Percentiles rank a stretch among this genome's conserved stretches.
Evolutionary conservation across 1,284 basidiomycete genomes (phyloP).

Genomic region (Pseudozyma pruni): DNA sequence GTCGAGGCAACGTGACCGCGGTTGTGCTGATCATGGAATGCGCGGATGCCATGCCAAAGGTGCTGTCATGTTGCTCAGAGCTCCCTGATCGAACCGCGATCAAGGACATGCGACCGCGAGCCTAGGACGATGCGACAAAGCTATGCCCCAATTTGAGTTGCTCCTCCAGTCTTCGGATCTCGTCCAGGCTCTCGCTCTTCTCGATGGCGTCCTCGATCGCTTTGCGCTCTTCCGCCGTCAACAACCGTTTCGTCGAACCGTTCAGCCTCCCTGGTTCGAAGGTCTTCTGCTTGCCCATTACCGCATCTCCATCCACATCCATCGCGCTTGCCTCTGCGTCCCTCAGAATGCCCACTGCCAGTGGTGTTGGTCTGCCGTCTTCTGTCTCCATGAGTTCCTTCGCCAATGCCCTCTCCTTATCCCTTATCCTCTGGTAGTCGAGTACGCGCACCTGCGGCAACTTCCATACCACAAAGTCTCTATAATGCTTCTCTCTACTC

Average conservation of each 20-base stretch:
- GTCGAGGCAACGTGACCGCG: too few species aligned
- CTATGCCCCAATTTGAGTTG: slow-evolving; percentile 60
- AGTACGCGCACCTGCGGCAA: slow-evolving; percentile 81
- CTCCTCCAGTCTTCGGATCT: slow-evolving; percentile 62
- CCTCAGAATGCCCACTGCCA: slow-evolving; percentile 72
- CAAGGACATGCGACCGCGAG: too few species aligned
- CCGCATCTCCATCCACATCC: slow-evolving; percentile 67
- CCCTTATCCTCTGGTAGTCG: slow-evolving; percentile 95
- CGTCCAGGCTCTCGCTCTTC: slow-evolving; percentile 85
- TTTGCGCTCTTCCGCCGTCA: slow-evolving; percentile 91
- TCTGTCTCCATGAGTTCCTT: slow-evolving; percentile 55
- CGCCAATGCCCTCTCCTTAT: slow-evolving; percentile 72
- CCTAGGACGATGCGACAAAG: slow-evolving; percentile 13
- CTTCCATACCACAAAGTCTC: slow-evolving; percentile 79
- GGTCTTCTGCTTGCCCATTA: slow-evolving; percentile 71
- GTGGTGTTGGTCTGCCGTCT: slow-evolving; percentile 51
- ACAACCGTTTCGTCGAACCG: slow-evolving; percentile 74
- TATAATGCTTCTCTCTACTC: slow-evolving; percentile 91
- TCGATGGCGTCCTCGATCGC: slow-evolving; percentile 89
- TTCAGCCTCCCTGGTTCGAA: slow-evolving; percentile 65
- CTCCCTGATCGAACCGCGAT: too few species aligned
- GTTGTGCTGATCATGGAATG: too few species aligned
- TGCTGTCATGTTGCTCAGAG: too few species aligned
- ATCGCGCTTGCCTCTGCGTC: slow-evolving; percentile 75
- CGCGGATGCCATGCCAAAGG: too few species aligned